Conservation (phyloP, 2,329 filamentous ascomycete species). For the Colletotrichum incanum region DNA sequence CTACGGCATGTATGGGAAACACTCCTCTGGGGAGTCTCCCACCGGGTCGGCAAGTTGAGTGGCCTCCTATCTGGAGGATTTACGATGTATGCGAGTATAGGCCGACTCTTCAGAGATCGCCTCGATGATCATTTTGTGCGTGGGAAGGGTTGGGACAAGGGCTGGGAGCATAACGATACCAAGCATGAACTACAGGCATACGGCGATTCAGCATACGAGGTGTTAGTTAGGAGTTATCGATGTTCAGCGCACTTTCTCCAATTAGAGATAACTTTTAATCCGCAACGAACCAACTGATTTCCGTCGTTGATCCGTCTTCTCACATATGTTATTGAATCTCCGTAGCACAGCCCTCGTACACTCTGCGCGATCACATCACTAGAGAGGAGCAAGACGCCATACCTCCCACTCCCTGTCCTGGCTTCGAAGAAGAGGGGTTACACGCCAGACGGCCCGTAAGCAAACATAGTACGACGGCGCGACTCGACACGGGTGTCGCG, state of each 20-base stretch:
- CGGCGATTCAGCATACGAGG: conserved; percentile 19
- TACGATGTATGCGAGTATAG: background rate
- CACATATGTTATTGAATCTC: too few relatives aligned
- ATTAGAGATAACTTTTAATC: background rate
- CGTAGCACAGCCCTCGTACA: background rate
- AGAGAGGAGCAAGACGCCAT: background rate
- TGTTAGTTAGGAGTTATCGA: conserved; percentile 7
- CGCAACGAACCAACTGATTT: background rate
- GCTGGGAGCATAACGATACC: conserved; percentile 19
- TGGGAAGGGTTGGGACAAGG: background rate
- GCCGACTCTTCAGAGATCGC: background rate
- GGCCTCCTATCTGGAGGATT: background rate
- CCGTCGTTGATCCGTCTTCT: background rate
- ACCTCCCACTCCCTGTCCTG: background rate
- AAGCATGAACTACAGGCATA: conserved; percentile 15
- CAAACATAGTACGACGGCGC: conserved; percentile 21
- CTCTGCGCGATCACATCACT: background rate
- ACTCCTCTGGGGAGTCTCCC: conserved; percentile 1
- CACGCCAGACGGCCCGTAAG: conserved; percentile 14
- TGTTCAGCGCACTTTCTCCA: background rate
- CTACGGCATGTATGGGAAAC: conserved; percentile 61
- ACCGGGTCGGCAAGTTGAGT: background rate
- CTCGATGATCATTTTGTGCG: background rate
- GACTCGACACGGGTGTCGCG: conserved; percentile 21
- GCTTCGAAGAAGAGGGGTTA: background rate